Evolutionary conservation across 306 rosid species (phyloP).

Genomic region (Datisca glomerata): DNA sequence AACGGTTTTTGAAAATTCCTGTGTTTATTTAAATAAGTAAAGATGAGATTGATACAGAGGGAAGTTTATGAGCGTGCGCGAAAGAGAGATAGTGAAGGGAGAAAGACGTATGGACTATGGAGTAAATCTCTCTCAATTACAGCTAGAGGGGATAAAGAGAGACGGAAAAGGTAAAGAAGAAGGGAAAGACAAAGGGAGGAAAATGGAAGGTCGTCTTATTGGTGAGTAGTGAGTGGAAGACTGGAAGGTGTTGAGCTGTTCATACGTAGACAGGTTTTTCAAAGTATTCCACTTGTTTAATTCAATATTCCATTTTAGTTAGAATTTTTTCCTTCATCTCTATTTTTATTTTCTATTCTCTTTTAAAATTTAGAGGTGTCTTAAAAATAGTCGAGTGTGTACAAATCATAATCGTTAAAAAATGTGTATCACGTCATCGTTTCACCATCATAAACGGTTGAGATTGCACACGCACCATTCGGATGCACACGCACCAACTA

Average conservation of each 20-base stretch:
- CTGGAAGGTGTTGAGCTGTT: constrained; percentile 38
- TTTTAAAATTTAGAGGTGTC: no score
- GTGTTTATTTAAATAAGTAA: constrained; percentile 7
- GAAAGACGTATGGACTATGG: not conserved
- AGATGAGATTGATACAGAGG: constrained; percentile 4
- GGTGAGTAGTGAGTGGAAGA: constrained; percentile 13
- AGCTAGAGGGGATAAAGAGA: constrained; percentile 14
- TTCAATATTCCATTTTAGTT: no score
- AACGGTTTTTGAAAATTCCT: constrained; percentile 8
- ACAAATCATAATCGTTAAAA: no score
- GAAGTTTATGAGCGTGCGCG: constrained; percentile 15
- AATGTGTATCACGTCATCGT: no score
- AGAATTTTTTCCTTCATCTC: no score
- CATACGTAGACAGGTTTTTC: constrained; percentile 22
- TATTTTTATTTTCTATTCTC: no score
- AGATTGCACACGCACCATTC: no score
- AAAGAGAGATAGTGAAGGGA: not conserved
- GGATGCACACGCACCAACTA: no score
- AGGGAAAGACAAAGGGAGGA: constrained; percentile 30
- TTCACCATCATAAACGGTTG: no score
- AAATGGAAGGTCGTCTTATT: constrained; percentile 36
- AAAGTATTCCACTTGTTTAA: no score
- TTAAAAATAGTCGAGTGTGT: no score
- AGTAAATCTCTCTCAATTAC: constrained; percentile 4
- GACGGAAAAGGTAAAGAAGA: no score